Base-by-base conservation (phyloP, 352 stramenopile genomes). In the Phytophthora pinifolia region DNA sequence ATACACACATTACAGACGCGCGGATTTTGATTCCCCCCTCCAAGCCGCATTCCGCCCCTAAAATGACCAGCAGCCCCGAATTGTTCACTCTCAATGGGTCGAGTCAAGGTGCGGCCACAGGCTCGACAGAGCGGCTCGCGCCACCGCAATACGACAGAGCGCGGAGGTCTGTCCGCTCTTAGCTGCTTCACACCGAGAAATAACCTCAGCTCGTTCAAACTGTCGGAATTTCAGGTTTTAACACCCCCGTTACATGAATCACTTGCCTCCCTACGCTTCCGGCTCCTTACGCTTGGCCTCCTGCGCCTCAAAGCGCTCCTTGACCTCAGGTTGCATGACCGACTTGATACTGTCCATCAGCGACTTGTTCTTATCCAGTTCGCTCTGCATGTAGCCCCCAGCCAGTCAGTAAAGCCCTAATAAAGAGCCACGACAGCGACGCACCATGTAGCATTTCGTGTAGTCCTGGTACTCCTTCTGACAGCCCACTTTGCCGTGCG, bases 391-490 rank as follows among this genome's bases (percentile, higher is more conserved):
- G 6, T 17, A 29, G 14, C 22, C 27, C 15, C n/a, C 6, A 48
- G 17, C 25, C 37, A 67, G 9, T 53, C 33, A 47, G 17, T 37
- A 25, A 53, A 13, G 7, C 42, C 27, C 22, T 12, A 35, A 42
- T 12, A n/a, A 44, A 3, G 2, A 38, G 20, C 2, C 45, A 29
- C 22, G 37, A 9, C 17, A 6, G 7, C n/a, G 0, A 46, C 61
- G 44, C 56, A 93, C 83, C 77, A 83, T 44, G 39, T 82, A 89
- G 70, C 82, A 94, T 17, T 72, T 70, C 38, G 57, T 74, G 56
- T 94, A 94, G 6, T 74, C 74, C 35, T 86, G 76, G 69, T 94
- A 94, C 65, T 92, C 79, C 33, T 88, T 71, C 54, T 88, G 69
- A 43, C 84, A 94, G 45, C 84, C 84, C 12, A 91, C 61, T 51